Conservation (phyloP, 768 basidiomycete species). For the Leccinum barrowsii region DNA sequence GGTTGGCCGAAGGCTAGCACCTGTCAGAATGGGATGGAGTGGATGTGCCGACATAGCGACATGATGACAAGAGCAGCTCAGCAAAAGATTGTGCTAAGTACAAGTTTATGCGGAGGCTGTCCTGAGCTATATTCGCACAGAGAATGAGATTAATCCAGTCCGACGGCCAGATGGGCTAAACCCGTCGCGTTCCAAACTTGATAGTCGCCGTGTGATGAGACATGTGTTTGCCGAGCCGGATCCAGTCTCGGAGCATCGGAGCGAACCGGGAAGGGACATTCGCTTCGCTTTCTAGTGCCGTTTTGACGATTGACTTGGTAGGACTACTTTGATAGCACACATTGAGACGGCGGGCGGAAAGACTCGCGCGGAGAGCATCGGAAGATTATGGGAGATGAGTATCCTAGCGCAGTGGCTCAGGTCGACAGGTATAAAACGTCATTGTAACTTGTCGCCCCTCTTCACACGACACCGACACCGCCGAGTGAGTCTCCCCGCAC, state of each 20-base stretch:
- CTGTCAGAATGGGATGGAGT: not conserved
- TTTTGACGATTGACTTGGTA: not conserved
- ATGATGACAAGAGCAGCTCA: not conserved
- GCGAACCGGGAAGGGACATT: constrained; percentile 12
- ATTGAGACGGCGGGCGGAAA: constrained; percentile 11
- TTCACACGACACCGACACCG: constrained; percentile 1
- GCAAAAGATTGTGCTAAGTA: not conserved
- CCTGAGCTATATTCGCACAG: not conserved
- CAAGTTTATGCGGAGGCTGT: not conserved
- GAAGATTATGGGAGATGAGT: constrained; percentile 33
- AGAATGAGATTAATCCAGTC: not conserved
- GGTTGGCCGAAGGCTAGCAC: not conserved
- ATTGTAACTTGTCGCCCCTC: constrained; percentile 5
- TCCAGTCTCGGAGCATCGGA: constrained; percentile 10
- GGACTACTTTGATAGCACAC: not conserved
- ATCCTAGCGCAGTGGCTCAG: constrained; percentile 16
- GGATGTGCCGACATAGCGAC: not conserved
- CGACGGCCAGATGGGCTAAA: too few species aligned
- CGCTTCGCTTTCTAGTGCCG: not conserved
- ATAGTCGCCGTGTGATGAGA: not conserved
- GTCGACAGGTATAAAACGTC: constrained; percentile 26
- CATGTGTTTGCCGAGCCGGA: not conserved
- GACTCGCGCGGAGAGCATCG: constrained; percentile 22
- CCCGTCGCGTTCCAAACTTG: not conserved
- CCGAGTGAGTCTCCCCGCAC: constrained; percentile 19